Base-by-base conservation (phyloP, 2,329 filamentous ascomycete genomes). In the Nothophoma quercina region DNA sequence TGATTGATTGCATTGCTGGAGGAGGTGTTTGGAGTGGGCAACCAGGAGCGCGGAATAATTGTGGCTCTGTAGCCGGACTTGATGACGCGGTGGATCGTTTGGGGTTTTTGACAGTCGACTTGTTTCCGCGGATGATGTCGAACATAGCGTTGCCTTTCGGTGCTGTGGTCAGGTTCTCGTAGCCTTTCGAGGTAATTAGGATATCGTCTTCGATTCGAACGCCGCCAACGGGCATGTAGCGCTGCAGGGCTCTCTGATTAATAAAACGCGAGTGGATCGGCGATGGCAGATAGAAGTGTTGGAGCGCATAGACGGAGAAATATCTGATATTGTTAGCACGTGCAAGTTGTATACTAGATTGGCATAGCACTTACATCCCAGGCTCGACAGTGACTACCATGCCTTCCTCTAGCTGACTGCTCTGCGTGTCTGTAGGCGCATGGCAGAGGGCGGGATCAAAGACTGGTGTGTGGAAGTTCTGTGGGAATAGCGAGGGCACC, bases 221-320 rank as follows among this genome's bases (percentile, higher is more conserved):
- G 60, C 89, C 89, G 9, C 89, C 89, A 1, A 92, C 91, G 45
- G 88, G 84, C 87, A 92, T 93, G 75, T 95, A 97, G 63, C 83
- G 84, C 10, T 91, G 82, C 30, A 97, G 75, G 1, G 93, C 88
- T 16, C 81, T 76, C 32, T 80, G 78, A 68, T 96, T 86, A 65
- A 97, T 96, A 68, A 86, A 96, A 67, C 88, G 86, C 46, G 84
- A 82, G 67, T 93, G 86, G 39, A 85, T 83, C 0, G 88, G 85
- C 59, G 92, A 86, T 39, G 86, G 81, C 10, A 96, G 79, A 69
- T 89, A 95, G 0, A 91, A 90, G 35, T 64, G 67, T 8, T 88
- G 84, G 56, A 97, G 90, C 59, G 96, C 96, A 70, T 93, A 96
- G 16, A 85, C 84, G 75, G 91, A 96, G 74, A 97, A 97, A 77